Conservation (phyloP, 352 stramenopile species). For the Phytopythium vexans region DNA sequence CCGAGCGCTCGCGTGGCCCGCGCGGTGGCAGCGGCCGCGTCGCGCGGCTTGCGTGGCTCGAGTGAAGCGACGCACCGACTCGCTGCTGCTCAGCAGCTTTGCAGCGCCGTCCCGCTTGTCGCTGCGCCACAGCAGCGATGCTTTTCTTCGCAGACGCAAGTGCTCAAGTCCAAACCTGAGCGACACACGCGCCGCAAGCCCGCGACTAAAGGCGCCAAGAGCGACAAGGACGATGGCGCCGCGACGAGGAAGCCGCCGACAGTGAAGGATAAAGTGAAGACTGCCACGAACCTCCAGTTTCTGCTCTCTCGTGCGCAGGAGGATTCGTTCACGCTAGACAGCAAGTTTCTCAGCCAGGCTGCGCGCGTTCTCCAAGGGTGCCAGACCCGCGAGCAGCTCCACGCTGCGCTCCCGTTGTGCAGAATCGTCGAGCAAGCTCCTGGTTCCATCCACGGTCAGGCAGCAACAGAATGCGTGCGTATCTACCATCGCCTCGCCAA, state of each 20-base stretch:
- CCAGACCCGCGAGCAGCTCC: slow-evolving; percentile 49
- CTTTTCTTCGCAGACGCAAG: slow-evolving; percentile 9
- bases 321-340: slow-evolving; percentile 25
- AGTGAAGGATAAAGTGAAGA: slow-evolving; percentile 8
- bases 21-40: too few species aligned
- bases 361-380: slow-evolving; percentile 42
- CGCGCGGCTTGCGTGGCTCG: too few species aligned
- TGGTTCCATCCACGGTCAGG: slow-evolving; percentile 30
- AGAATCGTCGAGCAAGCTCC: slow-evolving; percentile 33
- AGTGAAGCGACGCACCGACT: too few species aligned
- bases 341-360: slow-evolving; percentile 47
- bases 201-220: neutral
- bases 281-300: slow-evolving; percentile 29
- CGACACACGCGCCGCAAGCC: slow-evolving; percentile 1
- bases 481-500: slow-evolving; percentile 57
- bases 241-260: neutral
- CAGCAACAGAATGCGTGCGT: slow-evolving; percentile 54
- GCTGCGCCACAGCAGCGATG: too few species aligned
- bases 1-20: too few species aligned
- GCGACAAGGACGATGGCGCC: too few species aligned
- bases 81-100: too few species aligned
- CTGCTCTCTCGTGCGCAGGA: slow-evolving; percentile 27
- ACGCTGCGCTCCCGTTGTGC: slow-evolving; percentile 56
- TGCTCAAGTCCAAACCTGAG: slow-evolving; percentile 3
- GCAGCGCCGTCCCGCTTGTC: too few species aligned